A percentile compares a stretch with the other conserved stretches of the same genome.
Conservation (phyloP, 2,329 filamentous ascomycete genomes). For the Fusarium avenaceum region DNA sequence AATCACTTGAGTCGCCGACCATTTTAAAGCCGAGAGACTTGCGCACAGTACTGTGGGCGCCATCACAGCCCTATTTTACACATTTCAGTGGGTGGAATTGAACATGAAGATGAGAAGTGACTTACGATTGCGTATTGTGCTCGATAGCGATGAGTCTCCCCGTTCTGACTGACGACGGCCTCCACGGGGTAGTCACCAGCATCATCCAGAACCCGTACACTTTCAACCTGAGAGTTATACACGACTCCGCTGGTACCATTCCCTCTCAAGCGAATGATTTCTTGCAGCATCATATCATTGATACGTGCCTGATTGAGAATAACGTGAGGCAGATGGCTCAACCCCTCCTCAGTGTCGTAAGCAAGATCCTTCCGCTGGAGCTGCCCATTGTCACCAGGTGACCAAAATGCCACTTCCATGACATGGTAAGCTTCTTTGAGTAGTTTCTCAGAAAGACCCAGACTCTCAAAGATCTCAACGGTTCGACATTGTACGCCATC, state of each 20-base stretch:
- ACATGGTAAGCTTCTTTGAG: slow-evolving; percentile 78
- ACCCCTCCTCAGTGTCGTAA: slow-evolving; percentile 71
- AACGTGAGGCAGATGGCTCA: slow-evolving; percentile 74
- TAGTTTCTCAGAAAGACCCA: slow-evolving; percentile 73
- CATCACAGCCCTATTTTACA: slow-evolving; percentile 30
- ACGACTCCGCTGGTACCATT: slow-evolving; percentile 8
- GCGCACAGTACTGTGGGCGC: slow-evolving; percentile 47
- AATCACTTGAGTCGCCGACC: slow-evolving; percentile 48
- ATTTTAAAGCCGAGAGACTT: slow-evolving; percentile 45
- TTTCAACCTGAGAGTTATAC: slow-evolving; percentile 39
- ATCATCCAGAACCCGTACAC: slow-evolving; percentile 15
- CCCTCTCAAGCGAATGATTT: slow-evolving; percentile 22
- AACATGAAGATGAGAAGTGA: accelerated
- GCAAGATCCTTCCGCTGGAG: slow-evolving; percentile 72
- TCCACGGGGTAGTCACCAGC: slow-evolving; percentile 22
- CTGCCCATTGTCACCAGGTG: slow-evolving; percentile 70
- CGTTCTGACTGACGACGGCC: slow-evolving; percentile 16
- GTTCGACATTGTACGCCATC: slow-evolving; percentile 71
- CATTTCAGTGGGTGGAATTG: accelerated
- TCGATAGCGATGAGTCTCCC: background rate
- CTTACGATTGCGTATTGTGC: slow-evolving; percentile 43
- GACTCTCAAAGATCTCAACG: slow-evolving; percentile 78
- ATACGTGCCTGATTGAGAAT: slow-evolving; percentile 66
- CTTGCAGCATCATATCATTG: slow-evolving; percentile 39
- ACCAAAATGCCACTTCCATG: slow-evolving; percentile 71